phyloP scores from a whole-genome alignment of 306 rosid genomes.

The Pyrus communis region DNA sequence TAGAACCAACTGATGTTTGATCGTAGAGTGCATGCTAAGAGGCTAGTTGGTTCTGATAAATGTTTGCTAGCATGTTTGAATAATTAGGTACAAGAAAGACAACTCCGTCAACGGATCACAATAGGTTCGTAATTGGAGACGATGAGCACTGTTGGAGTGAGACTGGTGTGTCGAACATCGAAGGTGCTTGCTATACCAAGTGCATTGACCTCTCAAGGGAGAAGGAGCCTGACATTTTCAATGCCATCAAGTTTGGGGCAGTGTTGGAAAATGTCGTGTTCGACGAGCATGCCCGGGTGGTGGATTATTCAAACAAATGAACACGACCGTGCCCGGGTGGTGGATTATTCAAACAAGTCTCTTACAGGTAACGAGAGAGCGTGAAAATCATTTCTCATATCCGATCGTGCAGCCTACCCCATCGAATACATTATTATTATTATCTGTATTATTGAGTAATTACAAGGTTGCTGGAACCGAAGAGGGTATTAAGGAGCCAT shows the following conservation, averaged over 20 bases:
- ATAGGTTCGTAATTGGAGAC: slow-evolving; percentile 41
- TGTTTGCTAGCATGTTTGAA: background rate
- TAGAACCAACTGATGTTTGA: slow-evolving; percentile 9
- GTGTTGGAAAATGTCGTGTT: slow-evolving; percentile 84
- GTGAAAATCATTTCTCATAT: no score
- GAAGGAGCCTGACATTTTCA: slow-evolving; percentile 50
- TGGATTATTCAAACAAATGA: slow-evolving; percentile 28
- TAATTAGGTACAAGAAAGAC: slow-evolving; percentile 38
- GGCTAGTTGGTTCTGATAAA: background rate
- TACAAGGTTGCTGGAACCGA: slow-evolving; percentile 74
- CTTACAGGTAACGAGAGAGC: slow-evolving; percentile 50
- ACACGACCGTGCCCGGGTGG: no score
- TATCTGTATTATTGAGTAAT: no score
- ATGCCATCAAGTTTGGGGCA: slow-evolving; percentile 55
- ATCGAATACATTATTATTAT: slow-evolving; percentile 48
- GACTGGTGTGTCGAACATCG: slow-evolving; percentile 38
- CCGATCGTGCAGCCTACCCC: slow-evolving; percentile 77
- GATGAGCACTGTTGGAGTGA: slow-evolving; percentile 47
- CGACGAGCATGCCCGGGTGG: slow-evolving; percentile 61
- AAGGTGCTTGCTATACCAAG: slow-evolving; percentile 53
- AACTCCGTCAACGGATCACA: slow-evolving; percentile 42
- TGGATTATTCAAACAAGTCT: slow-evolving; percentile 37
- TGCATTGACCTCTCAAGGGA: slow-evolving; percentile 42
- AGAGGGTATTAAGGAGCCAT: slow-evolving; percentile 83
- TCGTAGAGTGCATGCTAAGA: background rate